Base-by-base conservation (phyloP, 2,329 filamentous ascomycete genomes). In the Aspergillus alliaceus region DNA sequence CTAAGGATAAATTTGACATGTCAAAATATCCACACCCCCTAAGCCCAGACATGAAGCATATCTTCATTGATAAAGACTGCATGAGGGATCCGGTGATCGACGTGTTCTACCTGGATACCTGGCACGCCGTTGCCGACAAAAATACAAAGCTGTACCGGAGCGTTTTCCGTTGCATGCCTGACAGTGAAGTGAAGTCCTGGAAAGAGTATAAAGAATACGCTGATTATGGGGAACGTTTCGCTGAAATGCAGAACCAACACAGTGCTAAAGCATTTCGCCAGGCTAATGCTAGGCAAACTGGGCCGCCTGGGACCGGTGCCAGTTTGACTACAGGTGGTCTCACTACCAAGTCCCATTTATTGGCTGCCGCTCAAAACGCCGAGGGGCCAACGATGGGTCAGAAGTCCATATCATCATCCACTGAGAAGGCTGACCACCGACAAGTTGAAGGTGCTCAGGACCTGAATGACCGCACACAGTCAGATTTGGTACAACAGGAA, bases 81-180 rank as follows among this genome's bases (percentile, higher is more conserved):
- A 99, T 99, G 92, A 85, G 83, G 15, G 95, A 99, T 74, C 95
- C 96, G 0, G 77, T 99, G 39, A 87, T 88, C 57, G 84, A 91
- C 53, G 79, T 83, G 1, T 99, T 99, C 75, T 90, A 91, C 71
- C 85, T 95, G 46, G 90, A 96, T 60, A 87, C 91, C 1, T 99
- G 96, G 96, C 87, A 89, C 63, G 83, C 86, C 18, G 87, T 92
- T 53, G 95, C 95, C 1, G 87, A 90, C 61, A 98, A 98, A 79
- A 99, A 99, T 72, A 99, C 95, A 3, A 93, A 92, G 71, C 84
- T 99, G 48, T 99, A 90, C 77, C 89, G 95, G 31, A 86, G 90
- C 59, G 93, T 99, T 8, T 99, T 99, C 79, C 87, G 93, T 47
- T 97, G 93, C 75, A 96, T 96, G 90, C 95, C 95, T 1, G 95